Base-by-base conservation (phyloP, 306 rosid species). In the Sicyos baderoa region DNA sequence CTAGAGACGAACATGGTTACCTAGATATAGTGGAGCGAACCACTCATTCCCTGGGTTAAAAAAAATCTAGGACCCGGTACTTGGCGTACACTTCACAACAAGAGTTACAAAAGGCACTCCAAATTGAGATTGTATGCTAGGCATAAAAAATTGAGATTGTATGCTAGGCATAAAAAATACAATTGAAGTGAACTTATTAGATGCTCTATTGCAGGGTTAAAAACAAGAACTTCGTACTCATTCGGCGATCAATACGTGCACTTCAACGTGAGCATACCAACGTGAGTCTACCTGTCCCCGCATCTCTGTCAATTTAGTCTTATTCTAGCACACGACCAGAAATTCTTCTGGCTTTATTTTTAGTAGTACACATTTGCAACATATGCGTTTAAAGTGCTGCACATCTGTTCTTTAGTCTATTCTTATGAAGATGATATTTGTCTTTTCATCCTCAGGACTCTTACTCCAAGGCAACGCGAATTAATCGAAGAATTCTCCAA, bases 211-310 rank as follows among this genome's bases (percentile, higher is more conserved):
- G 78, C 82, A 91, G 96, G 95, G 40, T 89, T 91, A 62, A 91
- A 84, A 82, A 70, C 85, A 0, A 86, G 85, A 79, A 87, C 70
- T 61, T 84, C 88, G 22, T 83, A 78, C 71, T 15, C 91, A 14
- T 82, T 88, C 1, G 97, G 96, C n/a, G 91, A 91, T 75, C 95
- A 91, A 77, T 91, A 50, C 54, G 96, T 89, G 81, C 91, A 91
- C 78, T 91, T 91, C 75, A 89, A 84, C 44, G 82, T 91, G 86
- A 79, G 86, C 90, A 87, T 91, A 54, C 96, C 97, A 54, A 10
- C 73, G 89, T 89, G 82, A 62, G 96, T 55, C 5, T 32, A 22
- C 40, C 7, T 3, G 0, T 6, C 53, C 76, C 68, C 2, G 5
- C 42, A 23, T 63, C 72, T 18, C 18, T n/a, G 17, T 9, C 49